A percentile compares a stretch with the other conserved stretches of the same genome.
phyloP scores from a whole-genome alignment of 768 basidiomycete genomes.

The Psilocybe subaeruginosa region DNA sequence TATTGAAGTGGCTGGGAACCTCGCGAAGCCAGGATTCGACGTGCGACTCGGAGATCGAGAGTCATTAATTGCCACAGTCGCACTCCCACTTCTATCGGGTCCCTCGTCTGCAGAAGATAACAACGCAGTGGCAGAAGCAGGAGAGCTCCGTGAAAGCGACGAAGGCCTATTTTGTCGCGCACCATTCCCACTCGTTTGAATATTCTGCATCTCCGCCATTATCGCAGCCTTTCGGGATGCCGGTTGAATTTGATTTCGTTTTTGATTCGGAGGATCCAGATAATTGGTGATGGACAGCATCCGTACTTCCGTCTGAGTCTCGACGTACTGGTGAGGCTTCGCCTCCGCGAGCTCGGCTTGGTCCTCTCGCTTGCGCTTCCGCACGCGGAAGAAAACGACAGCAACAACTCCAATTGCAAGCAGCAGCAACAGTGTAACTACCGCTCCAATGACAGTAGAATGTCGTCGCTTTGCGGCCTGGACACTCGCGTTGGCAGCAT shows the following conservation, averaged over 20 bases:
- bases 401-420: conserved; percentile 4
- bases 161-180: not conserved
- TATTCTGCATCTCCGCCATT: conserved; percentile 5
- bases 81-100: not conserved
- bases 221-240: conserved; percentile 5
- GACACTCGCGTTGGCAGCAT: not conserved
- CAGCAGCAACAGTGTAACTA: conserved; percentile 13
- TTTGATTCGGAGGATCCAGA: not conserved
- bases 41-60: not conserved
- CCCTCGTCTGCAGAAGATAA: not conserved
- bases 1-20: conserved; percentile 13
- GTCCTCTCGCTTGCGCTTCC: conserved; percentile 6
- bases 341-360: conserved; percentile 9
- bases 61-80: not conserved
- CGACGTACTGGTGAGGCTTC: conserved; percentile 7
- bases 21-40: conserved; percentile 7
- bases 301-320: not conserved
- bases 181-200: not conserved
- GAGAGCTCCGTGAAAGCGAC: not conserved
- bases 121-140: not conserved
- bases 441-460: conserved; percentile 13
- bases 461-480: conserved; percentile 4
- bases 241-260: not conserved
- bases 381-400: conserved; percentile 9
- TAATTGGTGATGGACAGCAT: conserved; percentile 8